Evolutionary conservation across 2,329 filamentous ascomycete genomes (phyloP).

Genomic region (Pseudogymnoascus sp.): DNA sequence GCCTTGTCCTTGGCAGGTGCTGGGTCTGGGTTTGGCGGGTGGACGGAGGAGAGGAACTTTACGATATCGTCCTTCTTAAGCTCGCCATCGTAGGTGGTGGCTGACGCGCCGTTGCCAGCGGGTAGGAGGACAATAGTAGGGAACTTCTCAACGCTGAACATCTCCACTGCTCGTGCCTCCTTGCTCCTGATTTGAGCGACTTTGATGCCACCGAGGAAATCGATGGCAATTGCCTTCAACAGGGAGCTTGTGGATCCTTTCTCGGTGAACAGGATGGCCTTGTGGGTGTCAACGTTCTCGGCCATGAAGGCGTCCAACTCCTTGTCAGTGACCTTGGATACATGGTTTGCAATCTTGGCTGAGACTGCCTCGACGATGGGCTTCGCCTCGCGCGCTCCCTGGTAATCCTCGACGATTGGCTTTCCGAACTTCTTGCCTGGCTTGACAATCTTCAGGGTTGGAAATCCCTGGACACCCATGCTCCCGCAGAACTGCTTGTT

Average conservation of each 20-base stretch:
- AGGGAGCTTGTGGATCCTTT: conserved; percentile 83
- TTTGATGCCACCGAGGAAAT: conserved; percentile 73
- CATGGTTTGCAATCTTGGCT: conserved; percentile 85
- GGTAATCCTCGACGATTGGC: conserved; percentile 84
- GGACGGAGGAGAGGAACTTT: conserved; percentile 73
- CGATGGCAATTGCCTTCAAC: conserved; percentile 77
- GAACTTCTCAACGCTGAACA: conserved; percentile 70
- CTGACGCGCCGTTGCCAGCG: conserved; percentile 55
- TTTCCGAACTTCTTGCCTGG: conserved; percentile 75
- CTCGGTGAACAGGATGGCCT: conserved; percentile 87
- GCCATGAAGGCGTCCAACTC: conserved; percentile 68
- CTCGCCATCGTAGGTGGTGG: conserved; percentile 70
- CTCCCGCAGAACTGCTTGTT: conserved; percentile 83
- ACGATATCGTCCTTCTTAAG: conserved; percentile 78
- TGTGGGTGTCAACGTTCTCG: conserved; percentile 61
- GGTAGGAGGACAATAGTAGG: conserved; percentile 77
- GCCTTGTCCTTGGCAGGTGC: conserved; percentile 41
- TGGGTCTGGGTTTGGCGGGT: conserved; percentile 71
- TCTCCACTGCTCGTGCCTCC: conserved; percentile 62
- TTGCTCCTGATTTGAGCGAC: conserved; percentile 77
- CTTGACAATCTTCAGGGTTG: conserved; percentile 86
- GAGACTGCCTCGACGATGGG: conserved; percentile 80
- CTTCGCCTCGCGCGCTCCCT: conserved; percentile 75
- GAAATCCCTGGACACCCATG: conserved; percentile 90
- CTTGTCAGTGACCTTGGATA: conserved; percentile 73